A percentile compares a stretch with the other conserved stretches of the same genome.
These are phyloP conservation scores for Umbelopsis isabellina DNA, from an alignment of 192 early-diverging fungal genomes.

Conservation along the genomic window DNA sequence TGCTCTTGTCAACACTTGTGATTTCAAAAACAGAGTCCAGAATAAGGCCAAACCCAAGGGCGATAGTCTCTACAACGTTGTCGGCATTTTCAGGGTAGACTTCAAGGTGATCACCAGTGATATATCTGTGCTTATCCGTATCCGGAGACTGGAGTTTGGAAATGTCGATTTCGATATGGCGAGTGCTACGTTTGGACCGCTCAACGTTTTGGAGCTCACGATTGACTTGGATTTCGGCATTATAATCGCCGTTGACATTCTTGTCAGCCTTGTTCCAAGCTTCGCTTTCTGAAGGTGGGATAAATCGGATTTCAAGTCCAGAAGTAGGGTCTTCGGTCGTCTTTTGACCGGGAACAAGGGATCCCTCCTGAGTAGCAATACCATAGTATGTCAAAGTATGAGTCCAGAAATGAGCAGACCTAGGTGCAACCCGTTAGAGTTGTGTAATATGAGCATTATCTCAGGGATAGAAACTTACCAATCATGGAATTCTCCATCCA, in stretches of 20 bases:
- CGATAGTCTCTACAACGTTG: conserved; percentile 46
- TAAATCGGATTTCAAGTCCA: conserved; percentile 22
- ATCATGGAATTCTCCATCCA: conserved; percentile 39
- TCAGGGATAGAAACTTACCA: conserved; percentile 25
- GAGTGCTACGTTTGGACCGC: conserved; percentile 45
- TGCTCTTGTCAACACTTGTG: conserved; percentile 21
- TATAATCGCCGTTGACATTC: conserved; percentile 29
- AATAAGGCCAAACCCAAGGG: conserved; percentile 46
- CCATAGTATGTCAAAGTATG: conserved; percentile 16
- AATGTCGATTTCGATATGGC: conserved; percentile 45
- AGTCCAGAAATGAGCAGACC: conserved; percentile 37
- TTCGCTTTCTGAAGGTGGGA: conserved; percentile 14
- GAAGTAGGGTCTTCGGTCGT: background rate
- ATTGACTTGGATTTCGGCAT: conserved; percentile 40
- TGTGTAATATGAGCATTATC: background rate
- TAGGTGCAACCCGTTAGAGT: background rate
- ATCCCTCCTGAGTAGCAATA: conserved; percentile 10
- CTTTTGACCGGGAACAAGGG: conserved; percentile 17
- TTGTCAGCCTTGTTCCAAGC: conserved; percentile 21
- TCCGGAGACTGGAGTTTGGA: conserved; percentile 29
- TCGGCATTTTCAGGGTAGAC: conserved; percentile 47
- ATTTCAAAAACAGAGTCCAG: conserved; percentile 58
- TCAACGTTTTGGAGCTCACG: conserved; percentile 45
- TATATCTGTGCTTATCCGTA: conserved; percentile 27
- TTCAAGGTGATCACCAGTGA: conserved; percentile 61